Evolutionary conservation across 2,329 filamentous ascomycete genomes (phyloP), one percentile per base, ranked within the genome.

Genomic region (Diaporthe sp.): DNA sequence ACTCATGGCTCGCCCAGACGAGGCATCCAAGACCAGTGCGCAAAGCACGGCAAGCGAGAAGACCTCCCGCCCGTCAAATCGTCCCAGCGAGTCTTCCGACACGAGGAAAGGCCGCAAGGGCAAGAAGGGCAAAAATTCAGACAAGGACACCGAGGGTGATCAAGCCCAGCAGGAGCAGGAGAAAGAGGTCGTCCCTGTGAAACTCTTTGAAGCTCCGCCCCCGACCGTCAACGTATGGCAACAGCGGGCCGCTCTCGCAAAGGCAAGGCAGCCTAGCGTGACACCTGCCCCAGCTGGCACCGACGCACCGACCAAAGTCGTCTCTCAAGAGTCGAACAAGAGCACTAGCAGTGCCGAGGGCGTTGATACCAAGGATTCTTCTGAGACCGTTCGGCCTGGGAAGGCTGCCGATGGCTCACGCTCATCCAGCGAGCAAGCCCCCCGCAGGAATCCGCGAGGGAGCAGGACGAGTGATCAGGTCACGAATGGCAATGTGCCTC

Each of bases 201-300:
- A 93, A 80, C 87, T 98, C 57, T 93, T 93, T 63, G 95, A 97
- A 76, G 96, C 96, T 25, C 94, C 95, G 42, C 88, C 94, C 58
- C 97, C 97, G 0, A 84, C 91, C 2, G 94, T 98, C 75, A 99
- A 99, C 83, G 87, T 96, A 77, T 99, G 97, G 96, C 90, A 92
- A 77, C 92, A 96, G 84, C 91, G 96, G 74, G 93, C 90, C 80
- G 93, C 95, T 80, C 85, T 89, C 77, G 87, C 90, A 53, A 92
- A 91, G 82, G 82, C 83, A 34, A 89, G 88, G 80, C 76, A 82
- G 53, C 76, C 79, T 4, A 60, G 49, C 65, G 58, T n/a, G 53
- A 51, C 72, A 25, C 31, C 80, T n/a, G 77, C 77, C 25, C 57
- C 78, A 53, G 63, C 73, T n/a, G 65, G 63, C 74, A 74, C 70